Percentiles rank a stretch among this genome's conserved stretches.
These are phyloP conservation scores for Coprinopsis cinerea DNA, from an alignment of 768 basidiomycete genomes.

Conservation along the genomic window DNA sequence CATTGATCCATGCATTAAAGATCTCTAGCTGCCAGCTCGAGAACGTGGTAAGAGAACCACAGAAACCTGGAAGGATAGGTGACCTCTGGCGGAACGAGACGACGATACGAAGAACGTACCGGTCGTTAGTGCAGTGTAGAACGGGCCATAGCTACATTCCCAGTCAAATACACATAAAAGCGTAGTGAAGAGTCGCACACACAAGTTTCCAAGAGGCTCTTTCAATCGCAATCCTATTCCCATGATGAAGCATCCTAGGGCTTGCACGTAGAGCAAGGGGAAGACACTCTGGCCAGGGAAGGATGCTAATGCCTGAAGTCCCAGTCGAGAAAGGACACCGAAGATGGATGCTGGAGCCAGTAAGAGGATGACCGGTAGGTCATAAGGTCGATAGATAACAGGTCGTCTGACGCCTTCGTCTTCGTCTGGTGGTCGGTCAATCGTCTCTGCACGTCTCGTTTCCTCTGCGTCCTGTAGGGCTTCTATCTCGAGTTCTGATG, in stretches of 20 bases:
- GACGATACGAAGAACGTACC: constrained; percentile 35
- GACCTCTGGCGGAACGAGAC: neutral
- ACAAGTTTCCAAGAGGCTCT: constrained; percentile 72
- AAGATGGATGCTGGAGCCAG: constrained; percentile 80
- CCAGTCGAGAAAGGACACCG: constrained; percentile 79
- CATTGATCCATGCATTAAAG: constrained; percentile 81
- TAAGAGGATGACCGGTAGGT: constrained; percentile 58
- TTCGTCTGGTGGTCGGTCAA: constrained; percentile 29
- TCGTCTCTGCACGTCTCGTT: constrained; percentile 23
- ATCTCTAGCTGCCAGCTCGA: constrained; percentile 91
- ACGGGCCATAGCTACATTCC: constrained; percentile 68
- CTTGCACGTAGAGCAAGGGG: constrained; percentile 79
- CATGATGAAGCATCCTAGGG: constrained; percentile 88
- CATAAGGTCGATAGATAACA: constrained; percentile 44
- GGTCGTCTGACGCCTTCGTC: constrained; percentile 24
- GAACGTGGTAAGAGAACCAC: constrained; percentile 95
- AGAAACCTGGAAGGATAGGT: constrained; percentile 61
- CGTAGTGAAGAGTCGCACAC: constrained; percentile 23
- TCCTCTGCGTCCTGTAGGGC: constrained; percentile 12
- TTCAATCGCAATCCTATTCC: constrained; percentile 70
- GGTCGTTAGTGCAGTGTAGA: constrained; percentile 86
- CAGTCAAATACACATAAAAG: constrained; percentile 5
- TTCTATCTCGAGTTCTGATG: neutral
- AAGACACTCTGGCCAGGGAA: constrained; percentile 78
- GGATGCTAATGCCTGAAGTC: constrained; percentile 63